Conservation (phyloP, 805 yeast genomes). For the Candida jianshihensis region DNA sequence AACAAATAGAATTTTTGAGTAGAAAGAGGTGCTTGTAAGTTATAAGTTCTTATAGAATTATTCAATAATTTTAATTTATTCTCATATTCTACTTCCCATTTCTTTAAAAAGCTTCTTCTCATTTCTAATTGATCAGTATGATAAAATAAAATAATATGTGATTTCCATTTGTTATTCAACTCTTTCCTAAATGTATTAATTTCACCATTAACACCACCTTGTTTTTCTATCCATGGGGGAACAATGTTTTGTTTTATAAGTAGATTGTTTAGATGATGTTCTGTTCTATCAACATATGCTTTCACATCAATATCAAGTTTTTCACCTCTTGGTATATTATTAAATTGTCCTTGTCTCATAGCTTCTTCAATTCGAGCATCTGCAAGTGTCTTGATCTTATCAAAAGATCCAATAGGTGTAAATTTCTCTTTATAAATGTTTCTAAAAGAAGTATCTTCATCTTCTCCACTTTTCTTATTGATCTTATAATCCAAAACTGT, state of each 20-base stretch:
- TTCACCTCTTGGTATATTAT: constrained; percentile 56
- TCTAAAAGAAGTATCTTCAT: constrained; percentile 41
- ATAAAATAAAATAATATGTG: constrained; percentile 9
- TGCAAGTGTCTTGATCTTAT: constrained; percentile 56
- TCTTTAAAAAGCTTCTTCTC: constrained; percentile 11
- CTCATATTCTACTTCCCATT: constrained; percentile 18
- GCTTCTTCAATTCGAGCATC: constrained; percentile 74
- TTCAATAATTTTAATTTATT: constrained; percentile 35
- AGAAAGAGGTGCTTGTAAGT: constrained; percentile 55
- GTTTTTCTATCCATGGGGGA: constrained; percentile 90
- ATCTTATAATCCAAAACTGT: constrained; percentile 56
- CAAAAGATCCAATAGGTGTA: constrained; percentile 31
- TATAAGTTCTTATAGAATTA: constrained; percentile 47
- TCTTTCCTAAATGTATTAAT: constrained; percentile 40
- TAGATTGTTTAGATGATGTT: constrained; percentile 73
- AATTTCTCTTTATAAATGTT: constrained; percentile 60
- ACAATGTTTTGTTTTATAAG: constrained; percentile 67
- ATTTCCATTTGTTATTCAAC: constrained; percentile 35
- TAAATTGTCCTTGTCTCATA: constrained; percentile 61
- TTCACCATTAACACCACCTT: constrained; percentile 45
- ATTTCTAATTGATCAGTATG: constrained; percentile 7
- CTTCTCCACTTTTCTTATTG: constrained; percentile 23
- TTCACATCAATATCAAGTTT: constrained; percentile 39
- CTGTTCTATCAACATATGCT: constrained; percentile 61
- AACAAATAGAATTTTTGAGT: constrained; percentile 50